These are phyloP conservation scores for Apiospora saccharicola DNA, from an alignment of 2,329 filamentous ascomycete genomes.

Conservation along the genomic window DNA sequence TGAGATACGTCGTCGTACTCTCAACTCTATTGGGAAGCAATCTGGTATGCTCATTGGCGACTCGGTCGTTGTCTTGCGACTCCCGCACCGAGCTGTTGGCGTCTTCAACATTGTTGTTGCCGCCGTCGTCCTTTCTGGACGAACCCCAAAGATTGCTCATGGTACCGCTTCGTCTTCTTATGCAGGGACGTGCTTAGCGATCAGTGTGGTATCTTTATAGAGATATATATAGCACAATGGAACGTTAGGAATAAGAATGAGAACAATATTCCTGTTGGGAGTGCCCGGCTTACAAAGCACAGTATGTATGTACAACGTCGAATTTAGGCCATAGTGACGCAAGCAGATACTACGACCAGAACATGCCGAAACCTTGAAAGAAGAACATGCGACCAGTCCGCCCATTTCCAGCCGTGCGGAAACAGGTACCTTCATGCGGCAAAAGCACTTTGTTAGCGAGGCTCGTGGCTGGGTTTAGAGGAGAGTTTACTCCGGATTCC, in stretches of 20 bases:
- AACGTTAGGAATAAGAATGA: not conserved
- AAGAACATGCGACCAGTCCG: not conserved
- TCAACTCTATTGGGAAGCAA: slow-evolving; percentile 74
- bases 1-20: slow-evolving; percentile 64
- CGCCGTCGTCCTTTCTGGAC: slow-evolving; percentile 31
- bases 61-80: slow-evolving; percentile 35
- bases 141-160: slow-evolving; percentile 43
- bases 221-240: not conserved
- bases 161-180: slow-evolving; percentile 1
- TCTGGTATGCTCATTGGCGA: slow-evolving; percentile 64
- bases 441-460: not conserved
- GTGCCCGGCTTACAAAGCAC: not conserved
- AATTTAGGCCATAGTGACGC: slow-evolving; percentile 16
- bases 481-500: slow-evolving; percentile 3
- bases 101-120: slow-evolving; percentile 30
- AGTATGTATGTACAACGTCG: slow-evolving; percentile 5
- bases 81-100: slow-evolving; percentile 29
- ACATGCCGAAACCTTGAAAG: not conserved
- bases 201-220: not conserved
- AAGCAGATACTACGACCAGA: slow-evolving; percentile 5
- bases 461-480: not conserved
- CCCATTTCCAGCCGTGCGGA: not conserved
- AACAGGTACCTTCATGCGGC: not conserved
- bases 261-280: not conserved
- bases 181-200: not conserved